phyloP scores from a whole-genome alignment of 176 grass and related monocot species.

The Saccharum officinarum region DNA sequence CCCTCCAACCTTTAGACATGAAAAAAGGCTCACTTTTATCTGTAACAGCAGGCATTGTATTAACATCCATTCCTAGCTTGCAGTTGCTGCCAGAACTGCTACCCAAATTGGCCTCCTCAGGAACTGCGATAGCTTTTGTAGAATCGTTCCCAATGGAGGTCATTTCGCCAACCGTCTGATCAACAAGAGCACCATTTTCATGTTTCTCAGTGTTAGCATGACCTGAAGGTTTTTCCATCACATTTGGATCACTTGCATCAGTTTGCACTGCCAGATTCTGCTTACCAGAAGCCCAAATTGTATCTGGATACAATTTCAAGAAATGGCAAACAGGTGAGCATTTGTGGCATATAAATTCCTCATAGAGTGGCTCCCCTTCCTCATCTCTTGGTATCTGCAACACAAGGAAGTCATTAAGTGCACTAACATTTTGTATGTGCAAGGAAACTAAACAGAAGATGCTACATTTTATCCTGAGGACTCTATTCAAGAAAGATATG shows the following conservation, averaged over 20 bases:
- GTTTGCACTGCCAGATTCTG: conserved; percentile 41
- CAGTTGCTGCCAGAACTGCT: conserved; percentile 47
- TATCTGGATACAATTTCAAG: conserved; percentile 76
- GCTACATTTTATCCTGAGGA: background rate
- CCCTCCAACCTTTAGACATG: conserved; percentile 85
- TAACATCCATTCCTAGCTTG: conserved; percentile 70
- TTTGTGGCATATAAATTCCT: conserved; percentile 90
- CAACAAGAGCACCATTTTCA: conserved; percentile 36
- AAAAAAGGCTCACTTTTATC: conserved; percentile 75
- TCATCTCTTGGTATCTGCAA: conserved; percentile 87
- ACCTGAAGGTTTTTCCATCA: conserved; percentile 35
- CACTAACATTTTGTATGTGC: background rate
- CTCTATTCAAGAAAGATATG: background rate
- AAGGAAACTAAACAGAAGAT: background rate
- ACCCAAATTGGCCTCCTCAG: conserved; percentile 40
- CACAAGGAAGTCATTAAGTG: conserved; percentile 9
- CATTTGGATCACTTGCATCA: conserved; percentile 39
- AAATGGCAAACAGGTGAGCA: conserved; percentile 75
- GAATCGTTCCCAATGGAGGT: conserved; percentile 10
- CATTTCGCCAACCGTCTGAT: conserved; percentile 31
- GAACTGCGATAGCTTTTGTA: conserved; percentile 16
- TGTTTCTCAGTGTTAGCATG: conserved; percentile 22
- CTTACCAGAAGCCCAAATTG: conserved; percentile 56
- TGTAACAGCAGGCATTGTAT: conserved; percentile 26
- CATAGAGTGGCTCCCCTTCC: conserved; percentile 81